A percentile compares a stretch with the other conserved stretches of the same genome.
Conservation (phyloP, 2,329 filamentous ascomycete genomes). For the Fusarium foetens region DNA sequence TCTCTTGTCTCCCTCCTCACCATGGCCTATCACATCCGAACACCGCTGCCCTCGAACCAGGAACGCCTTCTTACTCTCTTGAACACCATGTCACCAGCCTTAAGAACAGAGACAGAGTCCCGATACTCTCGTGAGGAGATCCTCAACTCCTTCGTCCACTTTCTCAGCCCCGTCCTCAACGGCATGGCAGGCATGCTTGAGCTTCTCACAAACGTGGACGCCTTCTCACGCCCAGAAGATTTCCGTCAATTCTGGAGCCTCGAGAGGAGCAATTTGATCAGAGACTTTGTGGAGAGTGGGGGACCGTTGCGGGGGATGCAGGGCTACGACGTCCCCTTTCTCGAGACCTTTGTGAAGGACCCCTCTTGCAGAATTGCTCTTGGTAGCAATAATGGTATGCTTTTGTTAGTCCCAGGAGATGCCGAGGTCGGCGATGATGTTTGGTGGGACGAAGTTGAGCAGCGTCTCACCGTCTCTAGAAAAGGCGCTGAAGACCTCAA, state of each 20-base stretch:
- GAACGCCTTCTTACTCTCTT: slow-evolving; percentile 50
- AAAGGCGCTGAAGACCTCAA: slow-evolving; percentile 31
- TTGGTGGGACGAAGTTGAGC: slow-evolving; percentile 37
- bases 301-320: slow-evolving; percentile 38
- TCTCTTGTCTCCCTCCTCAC: slow-evolving; percentile 50
- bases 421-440: slow-evolving; percentile 45
- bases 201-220: slow-evolving; percentile 47
- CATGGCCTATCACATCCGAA: slow-evolving; percentile 47
- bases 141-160: slow-evolving; percentile 47
- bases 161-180: slow-evolving; percentile 48
- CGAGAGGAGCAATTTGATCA: slow-evolving; percentile 48
- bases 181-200: slow-evolving; percentile 50
- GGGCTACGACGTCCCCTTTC: slow-evolving; percentile 43
- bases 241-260: slow-evolving; percentile 51
- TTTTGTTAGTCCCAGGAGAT: slow-evolving; percentile 44
- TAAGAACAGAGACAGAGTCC: slow-evolving; percentile 16
- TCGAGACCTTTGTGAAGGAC: slow-evolving; percentile 43
- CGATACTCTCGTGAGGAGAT: slow-evolving; percentile 43
- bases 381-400: slow-evolving; percentile 39
- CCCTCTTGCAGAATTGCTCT: slow-evolving; percentile 42
- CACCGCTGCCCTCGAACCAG: slow-evolving; percentile 40
- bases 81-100: slow-evolving; percentile 46
- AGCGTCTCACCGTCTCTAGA: slow-evolving; percentile 36
- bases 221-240: slow-evolving; percentile 46
- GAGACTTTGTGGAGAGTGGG: slow-evolving; percentile 46